Base-by-base conservation (phyloP, 345 rosid genomes). In the Lumnitzera racemosa region DNA sequence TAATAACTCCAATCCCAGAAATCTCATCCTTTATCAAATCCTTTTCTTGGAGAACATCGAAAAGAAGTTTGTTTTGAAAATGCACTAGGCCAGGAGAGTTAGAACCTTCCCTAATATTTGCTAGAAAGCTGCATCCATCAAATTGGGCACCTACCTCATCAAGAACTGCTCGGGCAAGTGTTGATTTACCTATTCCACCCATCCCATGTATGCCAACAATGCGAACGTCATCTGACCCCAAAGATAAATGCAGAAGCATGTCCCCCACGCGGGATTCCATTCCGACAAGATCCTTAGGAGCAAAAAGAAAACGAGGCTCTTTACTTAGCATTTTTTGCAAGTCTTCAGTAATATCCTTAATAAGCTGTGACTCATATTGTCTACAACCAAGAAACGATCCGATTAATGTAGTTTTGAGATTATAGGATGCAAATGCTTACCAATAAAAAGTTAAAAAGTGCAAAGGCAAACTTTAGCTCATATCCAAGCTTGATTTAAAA, bases 111-210 rank as follows among this genome's bases (percentile, higher is more conserved):
- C 69, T 61, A 17, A 79, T 79, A 53, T 75, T 75, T 12, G 31
- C 54, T 6, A 75, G 46, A 5, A 81, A 71, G 69, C 60, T 55
- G 16, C 56, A 60, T 46, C 67, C 67, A 14, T 79, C 65, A 51
- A 79, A 84, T 16, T 62, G 3, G 9, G 2, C 13, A 0, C 27
- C 17, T 17, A 73, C 57, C 31, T 27, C 0, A 24, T 66, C 61
- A 17, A 24, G 63, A 5, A 77, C 29, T 46, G 57, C 67, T 50
- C 55, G 51, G 7, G 89, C 78, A 5, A 77, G 0, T 12, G 63
- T 27, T 3, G 55, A 13, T 31, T 49, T 60, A 43, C 63, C 63
- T 24, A 2, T 4, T 0, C 63, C 25, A 0, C 7, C 55, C 55
- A 24, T 61, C 0, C 67, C 46, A 5, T 3, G 17, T 0, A 63